phyloP scores from a whole-genome alignment of 208 protist species.

The Phytomonas serpens region DNA sequence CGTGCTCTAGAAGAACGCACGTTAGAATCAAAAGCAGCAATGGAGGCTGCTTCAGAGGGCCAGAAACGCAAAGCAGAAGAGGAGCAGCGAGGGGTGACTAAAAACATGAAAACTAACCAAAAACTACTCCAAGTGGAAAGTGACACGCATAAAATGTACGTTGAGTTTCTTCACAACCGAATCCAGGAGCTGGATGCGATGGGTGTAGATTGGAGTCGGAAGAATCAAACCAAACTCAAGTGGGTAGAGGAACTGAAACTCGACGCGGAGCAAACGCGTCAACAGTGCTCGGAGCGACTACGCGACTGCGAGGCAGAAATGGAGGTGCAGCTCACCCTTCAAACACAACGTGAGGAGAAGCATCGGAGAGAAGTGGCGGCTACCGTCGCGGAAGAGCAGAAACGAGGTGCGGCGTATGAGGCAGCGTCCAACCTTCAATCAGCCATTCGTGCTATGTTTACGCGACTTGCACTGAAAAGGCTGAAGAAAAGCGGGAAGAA shows the following conservation, averaged over 20 bases:
- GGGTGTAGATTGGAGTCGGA: conserved; percentile 66
- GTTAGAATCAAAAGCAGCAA: conserved; percentile 51
- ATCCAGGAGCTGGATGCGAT: conserved; percentile 61
- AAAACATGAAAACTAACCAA: conserved; percentile 22
- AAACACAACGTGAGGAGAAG: conserved; percentile 41
- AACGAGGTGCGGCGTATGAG: conserved; percentile 40
- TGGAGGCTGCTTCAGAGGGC: conserved; percentile 60
- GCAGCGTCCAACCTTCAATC: conserved; percentile 76
- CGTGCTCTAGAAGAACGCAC: conserved; percentile 51
- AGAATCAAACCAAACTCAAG: conserved; percentile 73
- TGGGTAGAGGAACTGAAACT: conserved; percentile 67
- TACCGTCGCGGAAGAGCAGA: conserved; percentile 26
- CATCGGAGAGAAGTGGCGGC: conserved; percentile 19
- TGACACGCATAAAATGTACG: conserved; percentile 49
- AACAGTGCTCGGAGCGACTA: conserved; percentile 67
- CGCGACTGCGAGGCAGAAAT: conserved; percentile 44
- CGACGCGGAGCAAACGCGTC: conserved; percentile 71
- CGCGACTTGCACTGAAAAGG: conserved; percentile 51
- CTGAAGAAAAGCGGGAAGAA: conserved; percentile 74
- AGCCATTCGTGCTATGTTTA: conserved; percentile 74
- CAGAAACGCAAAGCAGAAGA: conserved; percentile 42
- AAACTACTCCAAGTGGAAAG: conserved; percentile 37
- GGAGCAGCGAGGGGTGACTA: conserved; percentile 36
- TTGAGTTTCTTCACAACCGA: conserved; percentile 55
- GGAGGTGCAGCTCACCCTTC: conserved; percentile 33